Base-by-base conservation (phyloP, 2,329 filamentous ascomycete species). In the Pyricularia sp. region DNA sequence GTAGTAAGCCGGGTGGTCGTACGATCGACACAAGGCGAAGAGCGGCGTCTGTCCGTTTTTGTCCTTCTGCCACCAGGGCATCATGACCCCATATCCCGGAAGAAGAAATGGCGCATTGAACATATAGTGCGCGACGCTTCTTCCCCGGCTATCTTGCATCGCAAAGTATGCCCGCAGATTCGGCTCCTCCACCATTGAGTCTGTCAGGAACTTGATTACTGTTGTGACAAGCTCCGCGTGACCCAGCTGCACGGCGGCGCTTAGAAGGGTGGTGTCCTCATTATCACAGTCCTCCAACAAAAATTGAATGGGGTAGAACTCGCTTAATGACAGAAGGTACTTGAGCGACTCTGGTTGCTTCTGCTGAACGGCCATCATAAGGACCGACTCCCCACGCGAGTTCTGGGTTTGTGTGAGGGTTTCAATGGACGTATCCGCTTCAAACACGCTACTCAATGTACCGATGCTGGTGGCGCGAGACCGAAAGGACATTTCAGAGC, bases 41-140 rank as follows among this genome's bases (percentile, higher is more conserved):
- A 99, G 81, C 1, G 95, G 96, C n/a, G 96, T 99, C 79, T 98
- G 95, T 0, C 95, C 95, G 76, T 98, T 97, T 77, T 93, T 96
- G 78, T 99, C 95, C 73, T 90, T 93, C 78, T 96, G 88, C 69
- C 88, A 87, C 95, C 95, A 99, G 10, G 93, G 92, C 68, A 99
- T 82, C 72, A 94, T 80, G 70, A 86, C 84, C 2, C 93, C 94
- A 70, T 98, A 90, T 68, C 86, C 85, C 64, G 83, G 81, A 72
- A 99, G 95, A 25, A 99, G 82, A 68, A 86, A 84, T 2, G 95
- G 95, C 10, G 92, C 90, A 75, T 97, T 92, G 80, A 99, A 99
- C 20, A 99, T 84, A 77, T 99, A 99, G 78, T 99, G 95, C n/a
- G 91, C 95, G 68, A 92, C 87, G 71, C 93, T 97, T 73, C 95